Percentiles rank a stretch among this genome's conserved stretches.
Evolutionary conservation across 768 basidiomycete species (phyloP).

Genomic region (Macrolepiota fuliginosa): DNA sequence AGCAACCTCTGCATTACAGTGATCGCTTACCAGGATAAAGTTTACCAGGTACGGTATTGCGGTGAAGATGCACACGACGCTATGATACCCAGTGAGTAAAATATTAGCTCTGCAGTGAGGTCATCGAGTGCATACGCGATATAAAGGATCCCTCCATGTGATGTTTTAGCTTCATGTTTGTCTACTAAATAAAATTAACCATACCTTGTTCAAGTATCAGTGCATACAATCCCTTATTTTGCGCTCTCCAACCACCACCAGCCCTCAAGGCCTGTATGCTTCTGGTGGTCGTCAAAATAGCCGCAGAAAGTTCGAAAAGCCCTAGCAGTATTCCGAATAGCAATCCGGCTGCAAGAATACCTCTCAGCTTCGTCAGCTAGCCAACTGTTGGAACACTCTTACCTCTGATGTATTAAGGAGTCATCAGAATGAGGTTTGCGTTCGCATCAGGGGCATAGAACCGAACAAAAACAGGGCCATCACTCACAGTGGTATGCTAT

Average conservation of each 20-base stretch:
- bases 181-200: background rate
- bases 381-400: background rate
- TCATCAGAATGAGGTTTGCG: background rate
- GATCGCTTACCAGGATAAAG: background rate
- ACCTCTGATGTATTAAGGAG: background rate
- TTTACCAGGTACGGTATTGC: background rate
- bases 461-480: background rate
- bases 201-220: background rate
- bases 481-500: background rate
- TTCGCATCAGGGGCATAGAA: background rate
- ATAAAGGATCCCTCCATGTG: background rate
- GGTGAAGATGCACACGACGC: background rate
- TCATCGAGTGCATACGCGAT: background rate
- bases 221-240: background rate
- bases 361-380: background rate
- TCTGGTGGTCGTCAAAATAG: background rate
- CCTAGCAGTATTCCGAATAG: background rate
- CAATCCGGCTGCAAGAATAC: background rate
- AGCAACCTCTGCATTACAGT: too few relatives aligned
- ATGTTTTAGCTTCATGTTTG: background rate
- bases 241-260: background rate
- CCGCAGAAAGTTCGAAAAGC: background rate
- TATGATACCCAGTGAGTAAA: background rate
- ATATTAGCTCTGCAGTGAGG: background rate
- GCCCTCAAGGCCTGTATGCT: background rate